These are phyloP conservation scores for Elsinoe necatrix DNA, from an alignment of 2,329 filamentous ascomycete genomes.

Conservation along the genomic window DNA sequence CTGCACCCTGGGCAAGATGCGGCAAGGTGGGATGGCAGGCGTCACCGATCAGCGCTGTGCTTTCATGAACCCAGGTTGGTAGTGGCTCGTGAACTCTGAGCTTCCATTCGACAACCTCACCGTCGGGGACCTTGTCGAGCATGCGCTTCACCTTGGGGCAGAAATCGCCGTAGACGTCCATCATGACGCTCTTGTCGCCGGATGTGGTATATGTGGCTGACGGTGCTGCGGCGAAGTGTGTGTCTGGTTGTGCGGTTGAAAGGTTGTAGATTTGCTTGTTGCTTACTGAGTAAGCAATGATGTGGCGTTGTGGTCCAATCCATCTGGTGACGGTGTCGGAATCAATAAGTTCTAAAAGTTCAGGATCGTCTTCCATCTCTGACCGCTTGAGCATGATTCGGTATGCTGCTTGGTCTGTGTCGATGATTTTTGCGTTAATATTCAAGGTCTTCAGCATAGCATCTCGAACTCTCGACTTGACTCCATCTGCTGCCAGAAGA, in stretches of 20 bases:
- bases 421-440: slow-evolving; percentile 49
- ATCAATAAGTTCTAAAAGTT: slow-evolving; percentile 59
- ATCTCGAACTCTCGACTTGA: slow-evolving; percentile 40
- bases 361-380: slow-evolving; percentile 58
- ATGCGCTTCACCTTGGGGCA: slow-evolving; percentile 53
- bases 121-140: slow-evolving; percentile 53
- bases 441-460: slow-evolving; percentile 48
- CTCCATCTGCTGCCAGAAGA: slow-evolving; percentile 40
- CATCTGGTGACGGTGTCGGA: slow-evolving; percentile 61
- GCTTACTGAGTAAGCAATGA: slow-evolving; percentile 68
- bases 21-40: slow-evolving; percentile 57
- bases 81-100: slow-evolving; percentile 54
- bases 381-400: slow-evolving; percentile 65
- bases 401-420: slow-evolving; percentile 70
- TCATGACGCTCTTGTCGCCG: slow-evolving; percentile 53
- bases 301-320: slow-evolving; percentile 67
- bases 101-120: slow-evolving; percentile 61
- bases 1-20: slow-evolving; percentile 56
- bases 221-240: slow-evolving; percentile 50
- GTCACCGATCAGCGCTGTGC: slow-evolving; percentile 49
- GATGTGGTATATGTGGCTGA: slow-evolving; percentile 56
- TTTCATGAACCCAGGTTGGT: slow-evolving; percentile 51
- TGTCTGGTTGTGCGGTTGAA: slow-evolving; percentile 53
- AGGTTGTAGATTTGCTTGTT: slow-evolving; percentile 60
- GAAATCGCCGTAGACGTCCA: slow-evolving; percentile 52